A percentile compares a stretch with the other conserved stretches of the same genome.
These are phyloP conservation scores for Candida freyschussii DNA, from an alignment of 1,139 yeast species.

Conservation along the genomic window DNA sequence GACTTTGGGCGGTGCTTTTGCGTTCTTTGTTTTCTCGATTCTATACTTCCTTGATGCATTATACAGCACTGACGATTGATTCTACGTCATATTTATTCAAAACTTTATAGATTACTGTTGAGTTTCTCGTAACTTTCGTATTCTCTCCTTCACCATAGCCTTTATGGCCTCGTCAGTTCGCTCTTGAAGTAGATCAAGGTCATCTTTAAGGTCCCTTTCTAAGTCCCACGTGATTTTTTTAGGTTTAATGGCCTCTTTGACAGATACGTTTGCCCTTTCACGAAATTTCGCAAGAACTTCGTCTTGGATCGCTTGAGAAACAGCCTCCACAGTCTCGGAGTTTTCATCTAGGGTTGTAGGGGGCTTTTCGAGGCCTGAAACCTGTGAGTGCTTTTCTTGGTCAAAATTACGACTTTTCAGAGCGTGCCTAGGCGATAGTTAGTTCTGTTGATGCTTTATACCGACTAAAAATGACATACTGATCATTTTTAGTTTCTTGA, in stretches of 20 bases:
- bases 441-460: constrained; percentile 5
- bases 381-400: constrained; percentile 28
- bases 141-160: constrained; percentile 35
- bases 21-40: constrained; percentile 78
- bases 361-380: constrained; percentile 28
- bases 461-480: too few species aligned
- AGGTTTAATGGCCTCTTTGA: constrained; percentile 26
- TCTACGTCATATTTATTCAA: neutral
- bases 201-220: constrained; percentile 34
- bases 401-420: constrained; percentile 32
- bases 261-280: constrained; percentile 12
- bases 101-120: neutral
- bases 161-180: constrained; percentile 37
- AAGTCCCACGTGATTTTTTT: constrained; percentile 35
- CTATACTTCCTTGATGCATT: constrained; percentile 70
- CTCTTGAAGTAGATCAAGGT: constrained; percentile 33
- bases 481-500: neutral
- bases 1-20: constrained; percentile 84
- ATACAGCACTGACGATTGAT: constrained; percentile 2
- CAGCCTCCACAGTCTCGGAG: constrained; percentile 33
- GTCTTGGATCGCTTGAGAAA: constrained; percentile 30
- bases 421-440: neutral
- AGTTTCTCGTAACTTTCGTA: constrained; percentile 18
- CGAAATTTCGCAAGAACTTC: constrained; percentile 26
- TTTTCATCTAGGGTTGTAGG: constrained; percentile 29